Percentiles rank a stretch among this genome's conserved stretches.
phyloP scores from a whole-genome alignment of 2,329 filamentous ascomycete species.

The Clonostachys rhizophaga region DNA sequence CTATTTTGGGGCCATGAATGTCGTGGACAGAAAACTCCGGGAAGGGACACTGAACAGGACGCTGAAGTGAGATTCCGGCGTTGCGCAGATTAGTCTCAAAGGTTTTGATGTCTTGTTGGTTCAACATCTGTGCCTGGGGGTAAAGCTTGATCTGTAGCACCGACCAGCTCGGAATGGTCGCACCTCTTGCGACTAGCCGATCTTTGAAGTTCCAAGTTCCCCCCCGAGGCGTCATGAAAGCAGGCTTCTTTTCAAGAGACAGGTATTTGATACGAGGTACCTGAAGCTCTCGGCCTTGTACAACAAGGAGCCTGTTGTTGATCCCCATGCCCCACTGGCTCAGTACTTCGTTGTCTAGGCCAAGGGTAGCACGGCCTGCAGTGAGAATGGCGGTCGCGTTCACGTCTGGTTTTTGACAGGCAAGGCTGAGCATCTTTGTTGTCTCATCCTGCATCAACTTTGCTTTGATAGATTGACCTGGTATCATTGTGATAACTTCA shows the following conservation, averaged over 20 bases:
- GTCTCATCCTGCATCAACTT: constrained; percentile 60
- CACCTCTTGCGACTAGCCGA: constrained; percentile 49
- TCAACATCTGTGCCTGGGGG: constrained; percentile 5
- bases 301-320: constrained; percentile 59
- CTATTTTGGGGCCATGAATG: constrained; percentile 7
- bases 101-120: constrained; percentile 11
- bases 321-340: constrained; percentile 59
- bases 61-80: constrained; percentile 32
- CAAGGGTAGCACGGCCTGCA: constrained; percentile 51
- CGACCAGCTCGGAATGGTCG: constrained; percentile 41
- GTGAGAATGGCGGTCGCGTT: constrained; percentile 65
- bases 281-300: constrained; percentile 64
- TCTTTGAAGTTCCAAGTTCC: constrained; percentile 68
- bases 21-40: too few species aligned
- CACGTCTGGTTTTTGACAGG: constrained; percentile 59
- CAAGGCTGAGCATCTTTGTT: constrained; percentile 65
- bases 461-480: constrained; percentile 58
- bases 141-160: constrained; percentile 32
- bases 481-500: constrained; percentile 58
- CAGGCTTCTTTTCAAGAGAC: constrained; percentile 10
- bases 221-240: constrained; percentile 26
- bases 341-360: constrained; percentile 45
- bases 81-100: constrained; percentile 30
- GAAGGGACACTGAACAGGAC: constrained; percentile 4
- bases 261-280: constrained; percentile 59